These are phyloP conservation scores for Diversispora eburnea DNA, from an alignment of 192 early-diverging fungal species.

Conservation along the genomic window DNA sequence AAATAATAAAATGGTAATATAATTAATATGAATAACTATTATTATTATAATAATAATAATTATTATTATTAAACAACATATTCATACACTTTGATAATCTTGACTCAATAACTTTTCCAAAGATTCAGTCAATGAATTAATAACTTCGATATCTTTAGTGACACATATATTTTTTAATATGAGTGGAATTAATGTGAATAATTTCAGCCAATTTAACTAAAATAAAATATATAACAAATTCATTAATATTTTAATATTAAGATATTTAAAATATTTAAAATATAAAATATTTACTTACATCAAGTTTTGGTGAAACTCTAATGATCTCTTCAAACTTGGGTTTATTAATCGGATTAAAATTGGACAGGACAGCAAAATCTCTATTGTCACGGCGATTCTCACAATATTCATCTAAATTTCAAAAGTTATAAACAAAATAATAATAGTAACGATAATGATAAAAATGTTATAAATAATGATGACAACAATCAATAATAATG, in stretches of 20 bases:
- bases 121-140: conserved; percentile 11
- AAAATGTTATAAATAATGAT: conserved; percentile 5
- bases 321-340: conserved; percentile 39
- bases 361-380: conserved; percentile 63
- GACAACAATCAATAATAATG: conserved; percentile 17
- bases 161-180: conserved; percentile 34
- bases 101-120: conserved; percentile 12
- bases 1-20: background rate
- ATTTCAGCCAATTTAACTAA: conserved; percentile 36
- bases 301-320: conserved; percentile 37
- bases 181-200: conserved; percentile 36
- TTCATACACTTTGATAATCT: background rate
- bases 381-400: conserved; percentile 63
- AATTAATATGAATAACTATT: background rate
- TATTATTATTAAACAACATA: background rate
- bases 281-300: conserved; percentile 32
- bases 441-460: conserved; percentile 14
- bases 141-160: conserved; percentile 20
- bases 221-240: conserved; percentile 2
- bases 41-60: background rate
- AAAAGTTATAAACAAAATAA: background rate
- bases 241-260: background rate
- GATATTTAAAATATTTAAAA: conserved; percentile 21
- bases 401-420: conserved; percentile 40
- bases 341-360: conserved; percentile 42